Percentiles rank a stretch among this genome's conserved stretches.
Conservation (phyloP, 352 stramenopile genomes). For the Globisporangium nagaii region DNA sequence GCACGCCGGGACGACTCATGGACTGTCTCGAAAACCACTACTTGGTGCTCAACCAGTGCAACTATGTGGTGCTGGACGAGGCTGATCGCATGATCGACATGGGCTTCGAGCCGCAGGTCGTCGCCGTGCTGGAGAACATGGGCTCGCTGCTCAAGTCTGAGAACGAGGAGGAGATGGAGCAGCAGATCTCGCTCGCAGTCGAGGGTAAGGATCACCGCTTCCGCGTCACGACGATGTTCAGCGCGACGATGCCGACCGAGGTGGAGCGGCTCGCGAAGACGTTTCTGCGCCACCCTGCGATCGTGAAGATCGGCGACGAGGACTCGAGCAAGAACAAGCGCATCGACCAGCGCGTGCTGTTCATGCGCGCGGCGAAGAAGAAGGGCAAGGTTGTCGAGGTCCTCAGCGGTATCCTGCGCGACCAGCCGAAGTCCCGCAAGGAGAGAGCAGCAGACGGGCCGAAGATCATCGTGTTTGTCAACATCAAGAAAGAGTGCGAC, state of each 20-base stretch:
- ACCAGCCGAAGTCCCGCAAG: slow-evolving; percentile 57
- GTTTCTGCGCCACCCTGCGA: slow-evolving; percentile 95
- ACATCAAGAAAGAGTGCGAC: slow-evolving; percentile 98
- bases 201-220: slow-evolving; percentile 61
- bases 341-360: slow-evolving; percentile 96
- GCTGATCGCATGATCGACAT: slow-evolving; percentile 97
- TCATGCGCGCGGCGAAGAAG: slow-evolving; percentile 92
- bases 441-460: slow-evolving; percentile 70
- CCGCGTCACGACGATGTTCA: slow-evolving; percentile 96
- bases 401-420: slow-evolving; percentile 80
- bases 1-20: slow-evolving; percentile 96
- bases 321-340: slow-evolving; percentile 97
- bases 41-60: slow-evolving; percentile 98
- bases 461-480: slow-evolving; percentile 99
- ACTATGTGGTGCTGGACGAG: slow-evolving; percentile 99
- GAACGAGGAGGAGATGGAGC: slow-evolving; percentile 94
- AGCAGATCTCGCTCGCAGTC: slow-evolving; percentile 80
- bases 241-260: slow-evolving; percentile 97
- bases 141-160: slow-evolving; percentile 95
- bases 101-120: slow-evolving; percentile 97
- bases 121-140: slow-evolving; percentile 97
- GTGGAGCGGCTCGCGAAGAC: slow-evolving; percentile 96
- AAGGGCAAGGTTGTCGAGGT: slow-evolving; percentile 78
- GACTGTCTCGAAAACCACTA: slow-evolving; percentile 98
- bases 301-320: slow-evolving; percentile 97